Percentiles rank a stretch among this genome's conserved stretches.
Evolutionary conservation across 176 grass and related monocot genomes (phyloP).

Genomic region (Saccharum spontaneum): DNA sequence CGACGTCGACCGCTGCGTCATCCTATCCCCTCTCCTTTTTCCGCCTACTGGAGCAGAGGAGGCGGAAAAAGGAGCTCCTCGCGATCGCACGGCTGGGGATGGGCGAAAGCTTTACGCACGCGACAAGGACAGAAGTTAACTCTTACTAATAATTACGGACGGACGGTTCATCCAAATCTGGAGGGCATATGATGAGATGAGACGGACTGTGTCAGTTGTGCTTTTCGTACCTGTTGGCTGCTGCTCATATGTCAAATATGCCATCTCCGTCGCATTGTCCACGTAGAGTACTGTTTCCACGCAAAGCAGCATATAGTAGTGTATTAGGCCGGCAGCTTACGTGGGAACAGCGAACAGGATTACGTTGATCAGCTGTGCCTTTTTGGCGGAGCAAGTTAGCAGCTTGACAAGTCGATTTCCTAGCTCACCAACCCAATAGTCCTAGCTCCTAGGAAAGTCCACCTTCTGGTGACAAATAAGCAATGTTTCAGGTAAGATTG

Average conservation of each 20-base stretch:
- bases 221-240: neutral
- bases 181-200: neutral
- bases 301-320: neutral
- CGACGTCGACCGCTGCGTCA: neutral
- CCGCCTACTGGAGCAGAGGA: no score
- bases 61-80: no score
- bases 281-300: neutral
- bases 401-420: slow-evolving; percentile 18
- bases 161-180: neutral
- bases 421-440: neutral
- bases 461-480: neutral
- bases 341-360: neutral
- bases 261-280: neutral
- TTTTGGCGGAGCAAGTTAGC: slow-evolving; percentile 9
- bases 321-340: slow-evolving; percentile 19
- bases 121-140: neutral
- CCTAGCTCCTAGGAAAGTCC: neutral
- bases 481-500: neutral
- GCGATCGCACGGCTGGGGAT: neutral
- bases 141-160: neutral
- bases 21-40: neutral
- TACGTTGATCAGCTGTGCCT: neutral
- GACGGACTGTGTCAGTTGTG: neutral
- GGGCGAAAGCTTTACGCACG: neutral
- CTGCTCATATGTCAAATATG: neutral